Percentiles rank a stretch among this genome's conserved stretches.
phyloP scores from a whole-genome alignment of 345 rosid genomes.

The Jatropha curcas region DNA sequence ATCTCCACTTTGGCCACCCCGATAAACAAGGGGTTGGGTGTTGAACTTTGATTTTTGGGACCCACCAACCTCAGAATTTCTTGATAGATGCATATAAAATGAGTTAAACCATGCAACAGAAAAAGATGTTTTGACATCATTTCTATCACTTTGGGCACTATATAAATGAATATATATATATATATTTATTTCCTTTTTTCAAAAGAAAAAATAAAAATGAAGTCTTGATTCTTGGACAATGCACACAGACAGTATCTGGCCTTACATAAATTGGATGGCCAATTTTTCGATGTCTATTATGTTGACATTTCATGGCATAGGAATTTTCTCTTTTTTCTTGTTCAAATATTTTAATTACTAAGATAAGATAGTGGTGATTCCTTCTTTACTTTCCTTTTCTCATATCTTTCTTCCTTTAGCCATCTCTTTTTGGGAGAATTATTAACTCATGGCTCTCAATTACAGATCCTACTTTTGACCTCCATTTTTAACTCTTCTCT shows the following conservation, averaged over 20 bases:
- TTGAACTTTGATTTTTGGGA: neutral
- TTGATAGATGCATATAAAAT: neutral
- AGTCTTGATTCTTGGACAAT: neutral
- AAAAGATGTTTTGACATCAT: neutral
- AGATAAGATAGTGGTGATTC: slow-evolving; percentile 3
- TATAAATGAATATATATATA: neutral
- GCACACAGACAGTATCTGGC: neutral
- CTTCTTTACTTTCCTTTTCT: slow-evolving; percentile 1
- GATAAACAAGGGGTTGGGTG: too few species aligned
- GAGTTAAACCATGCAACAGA: neutral
- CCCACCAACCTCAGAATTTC: neutral
- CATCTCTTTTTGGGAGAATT: neutral
- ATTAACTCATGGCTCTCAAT: neutral
- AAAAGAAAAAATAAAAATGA: too few species aligned
- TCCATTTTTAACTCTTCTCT: neutral
- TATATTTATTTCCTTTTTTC: neutral
- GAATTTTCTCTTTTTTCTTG: neutral
- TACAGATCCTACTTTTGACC: slow-evolving; percentile 12
- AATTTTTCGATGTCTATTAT: slow-evolving; percentile 12
- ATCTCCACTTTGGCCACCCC: too few species aligned
- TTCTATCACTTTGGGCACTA: neutral
- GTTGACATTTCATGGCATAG: slow-evolving; percentile 22
- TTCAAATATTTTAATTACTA: neutral
- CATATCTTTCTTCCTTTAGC: neutral
- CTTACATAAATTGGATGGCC: slow-evolving; percentile 22